Evolutionary conservation across 805 yeast genomes (phyloP), one percentile per base, ranked within the genome.

Genomic region (Tetrapisispora fleetii): DNA sequence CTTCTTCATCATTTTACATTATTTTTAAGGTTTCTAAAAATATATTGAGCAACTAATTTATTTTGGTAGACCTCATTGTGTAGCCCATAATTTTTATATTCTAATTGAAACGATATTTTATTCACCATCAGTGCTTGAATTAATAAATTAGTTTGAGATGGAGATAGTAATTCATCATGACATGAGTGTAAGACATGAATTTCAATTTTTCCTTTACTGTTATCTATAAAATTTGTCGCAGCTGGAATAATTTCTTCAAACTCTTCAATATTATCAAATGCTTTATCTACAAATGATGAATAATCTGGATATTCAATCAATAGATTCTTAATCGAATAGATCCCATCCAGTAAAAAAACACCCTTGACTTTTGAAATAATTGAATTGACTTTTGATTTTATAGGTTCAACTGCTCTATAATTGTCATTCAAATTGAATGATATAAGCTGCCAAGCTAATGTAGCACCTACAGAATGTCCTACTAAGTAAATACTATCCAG

Each of bases 381-480:
- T 6, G 16, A 24, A 14, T 4, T 30, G 28, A 4, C 35, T 24
- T 30, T 45, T 14, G 35, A 32, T 30, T 4, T 39, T 14, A 19
- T 48, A 33, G 1, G 55, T 2, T 18, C 54, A 36, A 44, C 17
- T 24, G 8, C 2, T 9, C 13, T 4, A 10, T 16, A 9, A 16
- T 24, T 39, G 3, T 7, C 11, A 2, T 21, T 33, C 16, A 28
- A 21, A 53, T 37, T 13, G 56, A 47, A 6, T 37, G 45, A 39
- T 38, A 76, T 54, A n/a, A 76, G 53, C 56, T 84, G 90, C 35
- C 80, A 68, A 4, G 74, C 67, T 43, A 85, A 58, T 1, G 85
- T 79, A 1, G 90, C 86, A 2, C 96, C 96, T 4, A 80, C 93
- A 1, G 93, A 83, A 65, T 87, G 95, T 0, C 95, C 96, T 11